A percentile compares a stretch with the other conserved stretches of the same genome.
Conservation (phyloP, 768 basidiomycete genomes). For the Amanita polypyramis region DNA sequence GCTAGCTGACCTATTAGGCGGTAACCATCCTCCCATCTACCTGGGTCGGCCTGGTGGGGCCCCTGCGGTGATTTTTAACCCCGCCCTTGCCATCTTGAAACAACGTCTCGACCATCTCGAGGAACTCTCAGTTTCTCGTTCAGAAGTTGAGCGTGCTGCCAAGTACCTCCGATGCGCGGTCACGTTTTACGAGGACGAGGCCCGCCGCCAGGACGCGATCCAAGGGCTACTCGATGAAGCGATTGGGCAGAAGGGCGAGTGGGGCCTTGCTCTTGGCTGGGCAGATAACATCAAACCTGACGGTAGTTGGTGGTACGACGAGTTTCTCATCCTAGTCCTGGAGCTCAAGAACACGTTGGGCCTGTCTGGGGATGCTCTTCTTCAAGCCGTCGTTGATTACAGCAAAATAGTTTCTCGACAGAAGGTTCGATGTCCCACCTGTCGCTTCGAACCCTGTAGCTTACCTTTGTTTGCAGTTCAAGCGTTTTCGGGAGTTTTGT, state of each 20-base stretch:
- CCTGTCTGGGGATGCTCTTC: slow-evolving; percentile 10
- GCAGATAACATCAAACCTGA: slow-evolving; percentile 11
- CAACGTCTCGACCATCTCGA: slow-evolving; percentile 10
- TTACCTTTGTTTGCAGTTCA: slow-evolving; percentile 10
- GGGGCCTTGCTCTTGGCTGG: slow-evolving; percentile 8
- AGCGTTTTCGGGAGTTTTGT: slow-evolving; percentile 8
- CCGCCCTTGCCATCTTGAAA: slow-evolving; percentile 7
- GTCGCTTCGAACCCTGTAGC: slow-evolving; percentile 3
- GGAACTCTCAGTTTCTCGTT: slow-evolving; percentile 8
- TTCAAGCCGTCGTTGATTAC: slow-evolving; percentile 11
- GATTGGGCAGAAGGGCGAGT: slow-evolving; percentile 7
- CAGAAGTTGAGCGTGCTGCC: slow-evolving; percentile 9
- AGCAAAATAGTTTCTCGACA: slow-evolving; percentile 11
- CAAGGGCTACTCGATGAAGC: slow-evolving; percentile 5
- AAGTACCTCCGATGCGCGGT: slow-evolving; percentile 4
- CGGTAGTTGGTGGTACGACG: slow-evolving; percentile 8
- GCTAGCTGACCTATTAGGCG: background rate
- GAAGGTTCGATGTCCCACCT: slow-evolving; percentile 9
- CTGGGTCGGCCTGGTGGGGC: slow-evolving; percentile 8
- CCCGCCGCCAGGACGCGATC: slow-evolving; percentile 1
- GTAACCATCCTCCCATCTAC: slow-evolving; percentile 2
- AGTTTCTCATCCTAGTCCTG: slow-evolving; percentile 5
- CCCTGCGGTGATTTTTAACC: slow-evolving; percentile 10
- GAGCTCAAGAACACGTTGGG: slow-evolving; percentile 13
- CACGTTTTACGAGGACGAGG: slow-evolving; percentile 5